Evolutionary conservation across 768 basidiomycete species (phyloP).

Genomic region (Kondoa malvinella): DNA sequence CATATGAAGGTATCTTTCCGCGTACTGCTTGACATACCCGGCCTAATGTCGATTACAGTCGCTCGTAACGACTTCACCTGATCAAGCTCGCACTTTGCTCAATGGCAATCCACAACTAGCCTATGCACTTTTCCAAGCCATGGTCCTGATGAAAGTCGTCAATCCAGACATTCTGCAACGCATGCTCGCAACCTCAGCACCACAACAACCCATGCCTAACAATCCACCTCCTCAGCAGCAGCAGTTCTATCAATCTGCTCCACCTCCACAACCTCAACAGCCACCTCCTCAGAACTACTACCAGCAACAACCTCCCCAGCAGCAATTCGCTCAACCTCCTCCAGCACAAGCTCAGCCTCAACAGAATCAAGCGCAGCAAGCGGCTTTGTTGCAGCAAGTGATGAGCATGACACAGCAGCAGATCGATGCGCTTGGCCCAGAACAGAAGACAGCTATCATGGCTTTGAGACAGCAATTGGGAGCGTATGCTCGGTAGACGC

Average conservation of each 20-base stretch:
- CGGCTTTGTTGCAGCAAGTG: constrained; percentile 72
- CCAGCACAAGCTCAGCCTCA: neutral
- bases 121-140: constrained; percentile 87
- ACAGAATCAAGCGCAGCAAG: constrained; percentile 18
- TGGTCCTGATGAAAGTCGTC: constrained; percentile 82
- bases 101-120: constrained; percentile 76
- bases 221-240: constrained; percentile 9
- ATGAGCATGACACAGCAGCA: constrained; percentile 63
- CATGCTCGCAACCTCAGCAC: constrained; percentile 37
- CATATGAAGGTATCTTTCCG: constrained; percentile 77
- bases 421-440: constrained; percentile 59
- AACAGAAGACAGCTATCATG: constrained; percentile 61
- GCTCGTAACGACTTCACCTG: constrained; percentile 77
- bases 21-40: too few relatives aligned
- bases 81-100: constrained; percentile 66
- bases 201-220: constrained; percentile 6
- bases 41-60: too few relatives aligned
- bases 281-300: constrained; percentile 30
- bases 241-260: constrained; percentile 17
- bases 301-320: constrained; percentile 16
- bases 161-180: constrained; percentile 66
- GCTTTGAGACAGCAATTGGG: constrained; percentile 29
- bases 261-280: constrained; percentile 26
- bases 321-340: constrained; percentile 8
- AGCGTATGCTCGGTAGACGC: neutral